Conservation (phyloP, 441 rosid species). For the Bruguiera hainesii region DNA sequence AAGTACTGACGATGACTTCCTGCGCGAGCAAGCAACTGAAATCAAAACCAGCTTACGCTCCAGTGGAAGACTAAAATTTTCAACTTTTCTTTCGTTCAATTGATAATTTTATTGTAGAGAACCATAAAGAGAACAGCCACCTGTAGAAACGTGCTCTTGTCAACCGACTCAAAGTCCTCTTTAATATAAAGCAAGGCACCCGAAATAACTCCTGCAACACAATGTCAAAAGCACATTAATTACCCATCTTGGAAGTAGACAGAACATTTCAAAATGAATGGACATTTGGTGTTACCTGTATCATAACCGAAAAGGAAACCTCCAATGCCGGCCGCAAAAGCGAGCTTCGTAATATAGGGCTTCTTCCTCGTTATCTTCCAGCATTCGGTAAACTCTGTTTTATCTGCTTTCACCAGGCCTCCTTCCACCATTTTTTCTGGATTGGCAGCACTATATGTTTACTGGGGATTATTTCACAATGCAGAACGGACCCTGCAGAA, state of each 20-base stretch:
- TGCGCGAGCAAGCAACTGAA: conserved; percentile 15
- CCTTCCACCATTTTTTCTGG: conserved; percentile 57
- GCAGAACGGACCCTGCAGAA: too few species aligned
- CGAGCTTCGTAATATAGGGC: conserved; percentile 68
- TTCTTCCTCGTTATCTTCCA: conserved; percentile 55
- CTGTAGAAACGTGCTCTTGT: conserved; percentile 49
- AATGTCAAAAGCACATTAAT: background rate
- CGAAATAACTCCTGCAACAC: conserved; percentile 51
- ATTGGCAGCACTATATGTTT: too few species aligned
- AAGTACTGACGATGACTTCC: conserved; percentile 75
- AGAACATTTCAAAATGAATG: too few species aligned
- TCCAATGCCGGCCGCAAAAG: conserved; percentile 70
- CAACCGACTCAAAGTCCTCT: conserved; percentile 49
- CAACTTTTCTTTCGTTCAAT: too few species aligned
- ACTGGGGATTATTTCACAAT: too few species aligned
- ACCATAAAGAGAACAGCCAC: conserved; percentile 6
- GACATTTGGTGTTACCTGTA: conserved; percentile 35
- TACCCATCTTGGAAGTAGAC: background rate
- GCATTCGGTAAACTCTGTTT: conserved; percentile 59
- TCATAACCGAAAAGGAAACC: conserved; percentile 80
- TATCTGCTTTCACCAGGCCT: conserved; percentile 43
- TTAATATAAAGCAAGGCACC: conserved; percentile 67
- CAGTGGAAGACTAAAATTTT: background rate
- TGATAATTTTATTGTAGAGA: background rate
- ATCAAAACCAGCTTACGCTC: background rate